A percentile compares a stretch with the other conserved stretches of the same genome.
Conservation (phyloP, 2,329 filamentous ascomycete genomes). For the Huntiella savannae region DNA sequence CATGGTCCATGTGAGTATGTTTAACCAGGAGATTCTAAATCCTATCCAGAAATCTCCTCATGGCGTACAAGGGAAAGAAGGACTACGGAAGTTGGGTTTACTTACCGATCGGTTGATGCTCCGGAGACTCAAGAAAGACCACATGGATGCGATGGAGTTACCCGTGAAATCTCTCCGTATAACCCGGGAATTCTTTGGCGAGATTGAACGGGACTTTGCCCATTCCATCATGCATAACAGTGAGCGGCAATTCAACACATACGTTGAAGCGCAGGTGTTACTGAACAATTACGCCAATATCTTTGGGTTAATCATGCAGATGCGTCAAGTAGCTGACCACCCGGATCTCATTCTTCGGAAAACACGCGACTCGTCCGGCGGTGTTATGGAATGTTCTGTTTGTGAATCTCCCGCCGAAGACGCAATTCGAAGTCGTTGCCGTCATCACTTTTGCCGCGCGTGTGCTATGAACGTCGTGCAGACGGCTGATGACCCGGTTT, state of each 20-base stretch:
- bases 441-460: constrained; percentile 47
- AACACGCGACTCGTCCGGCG: constrained; percentile 66
- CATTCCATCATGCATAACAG: constrained; percentile 88
- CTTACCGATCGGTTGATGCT: constrained; percentile 92
- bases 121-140: constrained; percentile 79
- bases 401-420: constrained; percentile 95
- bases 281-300: constrained; percentile 98
- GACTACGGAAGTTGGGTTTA: constrained; percentile 64
- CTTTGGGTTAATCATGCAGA: constrained; percentile 96
- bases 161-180: constrained; percentile 87
- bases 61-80: constrained; percentile 41
- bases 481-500: constrained; percentile 60
- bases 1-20: constrained; percentile 38
- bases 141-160: constrained; percentile 87
- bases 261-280: constrained; percentile 82
- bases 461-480: constrained; percentile 39
- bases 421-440: constrained; percentile 77
- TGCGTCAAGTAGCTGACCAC: constrained; percentile 94
- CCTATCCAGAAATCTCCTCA: constrained; percentile 51
- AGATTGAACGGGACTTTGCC: constrained; percentile 90
- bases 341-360: constrained; percentile 74
- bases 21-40: constrained; percentile 88
- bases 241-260: constrained; percentile 79
- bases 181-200: constrained; percentile 88
- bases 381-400: constrained; percentile 78